Base-by-base conservation (phyloP, 108 stramenopile species). In the Skeletonema menzelii region DNA sequence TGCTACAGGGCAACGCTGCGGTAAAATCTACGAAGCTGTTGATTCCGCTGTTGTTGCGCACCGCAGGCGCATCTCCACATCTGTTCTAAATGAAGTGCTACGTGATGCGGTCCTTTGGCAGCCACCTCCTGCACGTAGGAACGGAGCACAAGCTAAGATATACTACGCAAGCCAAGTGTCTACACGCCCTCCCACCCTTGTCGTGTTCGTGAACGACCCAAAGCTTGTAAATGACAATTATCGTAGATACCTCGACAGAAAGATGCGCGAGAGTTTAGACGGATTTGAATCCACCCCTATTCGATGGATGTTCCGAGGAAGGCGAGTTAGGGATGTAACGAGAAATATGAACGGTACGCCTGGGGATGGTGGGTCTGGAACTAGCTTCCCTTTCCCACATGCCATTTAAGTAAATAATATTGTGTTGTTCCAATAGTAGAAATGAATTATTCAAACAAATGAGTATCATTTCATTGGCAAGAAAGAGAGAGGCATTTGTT, bases 61-160 rank as follows among this genome's bases (percentile, higher is more conserved):
- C 64, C 84, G 94, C 13, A 88, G 85, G 32, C 86, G 97, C 8
- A 85, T 97, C 30, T 82, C 93, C n/a, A 98, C 98, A 15, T 87
- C 93, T 19, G 87, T 97, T 24, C 75, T 98, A 42, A 98, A 98
- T 75, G 98, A 98, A 81, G 97, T 98, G 40, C 73, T 98, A 38
- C 86, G 96, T 34, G 98, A 98, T 63, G 96, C 98, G 15, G 83
- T 95, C 53, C 80, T 97, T 28, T 98, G 97, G 97, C 96, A 97
- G 76, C 91, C 96, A 61, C 97, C 97, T 60, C 98, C 98, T 2
- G 87, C 93, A 12, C 83, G 82, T 58, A 81, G 93, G 42, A 95
- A 86, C 69, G 93, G 94, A 56, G 88, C 94, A 17, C 84, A 88
- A 46, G 97, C 95, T 28, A 96, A 96, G 80, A 95, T 98, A 56